Conservation (phyloP, 345 rosid genomes). For the Gossypium arboreum region DNA sequence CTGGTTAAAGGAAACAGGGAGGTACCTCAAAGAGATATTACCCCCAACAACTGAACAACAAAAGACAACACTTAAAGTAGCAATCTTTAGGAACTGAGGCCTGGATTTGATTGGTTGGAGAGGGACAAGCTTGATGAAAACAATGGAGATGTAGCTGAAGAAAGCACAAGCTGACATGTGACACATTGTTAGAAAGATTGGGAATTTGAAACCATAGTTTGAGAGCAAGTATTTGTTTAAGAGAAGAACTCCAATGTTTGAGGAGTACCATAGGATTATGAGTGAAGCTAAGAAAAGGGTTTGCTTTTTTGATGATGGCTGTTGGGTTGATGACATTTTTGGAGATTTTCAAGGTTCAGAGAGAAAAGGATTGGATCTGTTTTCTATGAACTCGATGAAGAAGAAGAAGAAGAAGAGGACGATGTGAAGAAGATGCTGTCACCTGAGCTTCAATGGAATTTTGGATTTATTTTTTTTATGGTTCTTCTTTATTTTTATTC, state of each 20-base stretch:
- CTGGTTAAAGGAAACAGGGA: slow-evolving; percentile 89
- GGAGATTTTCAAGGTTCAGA: background rate
- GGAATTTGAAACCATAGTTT: slow-evolving; percentile 85
- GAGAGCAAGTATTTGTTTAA: slow-evolving; percentile 87
- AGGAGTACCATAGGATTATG: slow-evolving; percentile 70
- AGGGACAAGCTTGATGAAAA: slow-evolving; percentile 76
- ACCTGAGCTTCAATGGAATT: slow-evolving; percentile 20
- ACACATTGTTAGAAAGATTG: slow-evolving; percentile 93
- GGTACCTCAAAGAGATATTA: slow-evolving; percentile 74
- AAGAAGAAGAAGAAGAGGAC: background rate
- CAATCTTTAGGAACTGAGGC: slow-evolving; percentile 71
- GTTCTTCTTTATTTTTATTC: background rate
- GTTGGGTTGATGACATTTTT: slow-evolving; percentile 22
- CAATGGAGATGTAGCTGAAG: slow-evolving; percentile 80
- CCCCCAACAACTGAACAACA: slow-evolving; percentile 94
- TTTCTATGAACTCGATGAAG: background rate
- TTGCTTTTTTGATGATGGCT: slow-evolving; percentile 30
- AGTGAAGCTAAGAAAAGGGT: slow-evolving; percentile 56
- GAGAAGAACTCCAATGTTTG: slow-evolving; percentile 90
- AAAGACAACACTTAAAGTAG: slow-evolving; percentile 79
- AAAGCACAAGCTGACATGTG: slow-evolving; percentile 93
- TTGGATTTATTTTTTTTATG: background rate
- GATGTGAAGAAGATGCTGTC: slow-evolving; percentile 16
- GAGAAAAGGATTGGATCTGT: slow-evolving; percentile 6
- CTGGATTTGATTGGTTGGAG: slow-evolving; percentile 73